phyloP scores from a whole-genome alignment of 2,329 filamentous ascomycete genomes.

The Aspergillus clavatus region DNA sequence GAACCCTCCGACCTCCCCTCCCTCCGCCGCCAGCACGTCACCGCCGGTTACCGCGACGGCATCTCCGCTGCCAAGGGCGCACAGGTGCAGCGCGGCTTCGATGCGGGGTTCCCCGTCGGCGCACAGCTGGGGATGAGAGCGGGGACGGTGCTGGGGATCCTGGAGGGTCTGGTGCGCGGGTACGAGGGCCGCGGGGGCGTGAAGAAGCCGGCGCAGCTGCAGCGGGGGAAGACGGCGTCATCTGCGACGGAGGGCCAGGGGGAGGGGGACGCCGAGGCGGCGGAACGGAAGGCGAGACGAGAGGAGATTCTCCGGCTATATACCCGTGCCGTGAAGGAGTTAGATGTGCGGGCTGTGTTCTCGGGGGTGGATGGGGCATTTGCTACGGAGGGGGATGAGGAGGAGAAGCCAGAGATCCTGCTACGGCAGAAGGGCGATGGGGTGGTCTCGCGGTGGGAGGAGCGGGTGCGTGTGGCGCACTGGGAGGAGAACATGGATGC shows the following conservation, averaged over 20 bases:
- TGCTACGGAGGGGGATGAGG: constrained; percentile 4
- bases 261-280: background rate
- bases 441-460: constrained; percentile 30
- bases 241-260: too few relatives aligned
- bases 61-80: constrained; percentile 68
- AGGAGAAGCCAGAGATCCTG: constrained; percentile 26
- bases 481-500: constrained; percentile 39
- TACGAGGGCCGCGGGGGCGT: constrained; percentile 25
- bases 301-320: constrained; percentile 36
- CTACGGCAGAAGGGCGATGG: constrained; percentile 27
- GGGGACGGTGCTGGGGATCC: constrained; percentile 68
- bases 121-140: constrained; percentile 70
- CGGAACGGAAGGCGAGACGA: constrained; percentile 23
- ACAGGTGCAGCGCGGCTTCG: constrained; percentile 81
- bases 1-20: constrained; percentile 66
- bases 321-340: constrained; percentile 51
- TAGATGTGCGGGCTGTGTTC: constrained; percentile 62
- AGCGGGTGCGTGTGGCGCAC: constrained; percentile 24
- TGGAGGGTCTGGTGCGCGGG: constrained; percentile 62
- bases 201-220: constrained; percentile 22
- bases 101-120: constrained; percentile 82
- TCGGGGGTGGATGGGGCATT: constrained; percentile 11
- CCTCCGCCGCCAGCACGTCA: constrained; percentile 71
- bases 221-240: constrained; percentile 16
- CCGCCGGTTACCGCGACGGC: constrained; percentile 86